Percentiles rank a stretch among this genome's conserved stretches.
phyloP scores from a whole-genome alignment of 2,329 filamentous ascomycete genomes.

The Aspergillus ochraceoroseus region DNA sequence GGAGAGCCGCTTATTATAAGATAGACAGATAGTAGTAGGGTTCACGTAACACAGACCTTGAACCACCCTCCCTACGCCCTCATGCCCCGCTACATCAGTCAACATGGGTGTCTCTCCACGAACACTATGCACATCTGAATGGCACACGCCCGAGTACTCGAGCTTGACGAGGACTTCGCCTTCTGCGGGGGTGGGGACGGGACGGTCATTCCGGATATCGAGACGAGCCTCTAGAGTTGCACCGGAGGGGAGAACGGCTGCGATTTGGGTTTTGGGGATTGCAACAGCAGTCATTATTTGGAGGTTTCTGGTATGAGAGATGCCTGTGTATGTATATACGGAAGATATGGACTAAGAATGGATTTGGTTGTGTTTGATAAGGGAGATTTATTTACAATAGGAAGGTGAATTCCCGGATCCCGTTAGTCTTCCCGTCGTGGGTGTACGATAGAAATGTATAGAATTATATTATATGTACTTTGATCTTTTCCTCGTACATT shows the following conservation, averaged over 20 bases:
- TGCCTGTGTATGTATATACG: no score
- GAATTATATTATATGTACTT: no score
- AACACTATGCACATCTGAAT: constrained; percentile 47
- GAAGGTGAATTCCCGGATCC: no score
- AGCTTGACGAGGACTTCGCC: constrained; percentile 47
- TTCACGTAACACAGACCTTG: constrained; percentile 21
- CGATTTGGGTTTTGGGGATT: constrained; percentile 28
- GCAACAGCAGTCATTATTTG: constrained; percentile 13
- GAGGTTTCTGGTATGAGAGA: background rate
- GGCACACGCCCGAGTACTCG: constrained; percentile 47
- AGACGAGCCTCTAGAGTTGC: constrained; percentile 21
- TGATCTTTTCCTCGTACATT: no score
- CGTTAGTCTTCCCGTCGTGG: no score
- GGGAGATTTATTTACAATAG: background rate
- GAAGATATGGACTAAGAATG: no score
- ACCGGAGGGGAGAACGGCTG: constrained; percentile 29
- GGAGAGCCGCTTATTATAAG: no score
- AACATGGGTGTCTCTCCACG: constrained; percentile 41
- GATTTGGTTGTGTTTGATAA: background rate
- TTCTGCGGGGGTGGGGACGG: constrained; percentile 36
- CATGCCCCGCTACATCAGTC: constrained; percentile 47
- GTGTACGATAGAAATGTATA: no score
- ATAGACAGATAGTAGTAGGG: background rate
- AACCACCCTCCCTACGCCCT: constrained; percentile 45
- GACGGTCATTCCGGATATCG: constrained; percentile 24